Evolutionary conservation across 139 green algal species (phyloP).

Genomic region (Axilococcus clingmanii): DNA sequence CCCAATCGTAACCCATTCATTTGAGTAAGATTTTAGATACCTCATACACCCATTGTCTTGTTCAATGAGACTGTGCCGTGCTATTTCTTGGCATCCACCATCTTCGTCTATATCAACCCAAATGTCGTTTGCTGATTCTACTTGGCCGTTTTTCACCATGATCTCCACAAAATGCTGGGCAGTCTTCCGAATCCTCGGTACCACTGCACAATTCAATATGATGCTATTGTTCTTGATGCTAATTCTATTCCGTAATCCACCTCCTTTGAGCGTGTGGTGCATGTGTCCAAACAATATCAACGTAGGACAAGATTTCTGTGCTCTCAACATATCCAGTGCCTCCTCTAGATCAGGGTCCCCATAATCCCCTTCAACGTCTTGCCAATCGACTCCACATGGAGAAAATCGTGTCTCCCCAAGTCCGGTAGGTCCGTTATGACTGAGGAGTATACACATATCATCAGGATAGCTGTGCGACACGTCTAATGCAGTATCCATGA

Average conservation of each 20-base stretch:
- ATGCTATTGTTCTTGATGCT: conserved; percentile 36
- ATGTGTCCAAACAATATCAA: conserved; percentile 65
- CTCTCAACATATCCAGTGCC: conserved; percentile 23
- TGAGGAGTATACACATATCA: conserved; percentile 33
- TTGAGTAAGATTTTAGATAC: no score
- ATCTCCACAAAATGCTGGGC: background rate
- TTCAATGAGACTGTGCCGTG: background rate
- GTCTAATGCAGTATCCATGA: conserved; percentile 15
- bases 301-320: conserved; percentile 12
- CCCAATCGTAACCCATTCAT: no score
- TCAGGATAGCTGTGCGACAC: conserved; percentile 3
- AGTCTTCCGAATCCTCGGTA: conserved; percentile 35
- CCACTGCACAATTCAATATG: conserved; percentile 54
- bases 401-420: conserved; percentile 27
- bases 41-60: background rate
- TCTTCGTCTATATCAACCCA: background rate
- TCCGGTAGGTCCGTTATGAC: conserved; percentile 57
- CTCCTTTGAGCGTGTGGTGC: conserved; percentile 39
- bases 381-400: conserved; percentile 43
- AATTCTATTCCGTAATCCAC: conserved; percentile 40
- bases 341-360: conserved; percentile 45
- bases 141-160: background rate
- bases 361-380: conserved; percentile 26
- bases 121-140: background rate
- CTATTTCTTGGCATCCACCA: background rate